These are phyloP conservation scores for Erodium texanum DNA, from an alignment of 441 rosid species.

Conservation along the genomic window DNA sequence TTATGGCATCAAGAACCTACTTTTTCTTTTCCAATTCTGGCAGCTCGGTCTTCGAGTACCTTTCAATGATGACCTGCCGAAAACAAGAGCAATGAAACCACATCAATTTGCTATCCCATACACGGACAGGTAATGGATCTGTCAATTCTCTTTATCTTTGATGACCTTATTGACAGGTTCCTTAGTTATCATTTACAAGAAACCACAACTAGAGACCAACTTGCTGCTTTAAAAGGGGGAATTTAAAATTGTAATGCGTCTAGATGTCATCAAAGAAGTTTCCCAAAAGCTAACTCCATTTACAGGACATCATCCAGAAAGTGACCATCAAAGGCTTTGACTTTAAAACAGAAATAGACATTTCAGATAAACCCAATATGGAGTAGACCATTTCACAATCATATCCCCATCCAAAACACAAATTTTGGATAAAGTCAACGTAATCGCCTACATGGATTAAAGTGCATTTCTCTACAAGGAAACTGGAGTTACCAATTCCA, in stretches of 20 bases:
- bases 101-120: neutral
- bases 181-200: neutral
- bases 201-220: neutral
- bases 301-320: neutral
- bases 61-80: slow-evolving; percentile 66
- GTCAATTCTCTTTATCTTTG: neutral
- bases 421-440: neutral
- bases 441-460: neutral
- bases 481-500: neutral
- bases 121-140: neutral
- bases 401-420: neutral
- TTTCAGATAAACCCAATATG: neutral
- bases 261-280: neutral
- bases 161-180: neutral
- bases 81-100: neutral
- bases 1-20: slow-evolving; percentile 30
- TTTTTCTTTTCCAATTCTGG: slow-evolving; percentile 78
- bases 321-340: neutral
- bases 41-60: slow-evolving; percentile 63
- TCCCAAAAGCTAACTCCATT: neutral
- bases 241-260: neutral
- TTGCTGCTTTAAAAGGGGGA: neutral
- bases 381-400: too few species aligned
- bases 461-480: neutral
- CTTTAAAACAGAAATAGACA: neutral